These are phyloP conservation scores for Penicillium sp. DNA, from an alignment of 2,329 filamentous ascomycete species.

Conservation along the genomic window DNA sequence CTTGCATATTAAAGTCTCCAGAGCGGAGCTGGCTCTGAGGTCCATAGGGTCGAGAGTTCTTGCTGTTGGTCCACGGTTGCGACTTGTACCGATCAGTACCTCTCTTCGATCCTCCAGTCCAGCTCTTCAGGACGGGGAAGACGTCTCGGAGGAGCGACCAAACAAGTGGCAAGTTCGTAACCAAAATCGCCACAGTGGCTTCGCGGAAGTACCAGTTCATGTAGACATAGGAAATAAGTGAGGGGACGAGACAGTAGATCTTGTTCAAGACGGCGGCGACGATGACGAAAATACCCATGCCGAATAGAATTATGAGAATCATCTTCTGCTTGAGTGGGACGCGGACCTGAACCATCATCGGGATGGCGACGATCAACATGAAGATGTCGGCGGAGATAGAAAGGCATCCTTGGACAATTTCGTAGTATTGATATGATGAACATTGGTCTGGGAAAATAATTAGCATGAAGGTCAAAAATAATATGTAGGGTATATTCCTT, in stretches of 20 bases:
- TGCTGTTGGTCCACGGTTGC: constrained; percentile 30
- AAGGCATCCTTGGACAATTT: constrained; percentile 48
- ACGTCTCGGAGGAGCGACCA: constrained; percentile 54
- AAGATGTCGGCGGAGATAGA: constrained; percentile 47
- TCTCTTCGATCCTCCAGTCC: constrained; percentile 40
- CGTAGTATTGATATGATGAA: constrained; percentile 46
- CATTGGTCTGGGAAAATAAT: constrained; percentile 37
- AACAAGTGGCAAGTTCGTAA: constrained; percentile 54
- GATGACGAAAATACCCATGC: constrained; percentile 49
- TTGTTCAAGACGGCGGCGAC: constrained; percentile 52
- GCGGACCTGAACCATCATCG: constrained; percentile 42
- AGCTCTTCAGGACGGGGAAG: constrained; percentile 45
- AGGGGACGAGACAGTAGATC: constrained; percentile 47
- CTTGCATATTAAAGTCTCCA: constrained; percentile 32
- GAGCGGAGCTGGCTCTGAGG: constrained; percentile 27
- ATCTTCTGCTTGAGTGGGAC: constrained; percentile 46
- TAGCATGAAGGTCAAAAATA: neutral
- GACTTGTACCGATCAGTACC: constrained; percentile 36
- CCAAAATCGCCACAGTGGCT: constrained; percentile 46
- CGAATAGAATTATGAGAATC: constrained; percentile 44
- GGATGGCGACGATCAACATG: constrained; percentile 47
- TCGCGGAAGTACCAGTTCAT: constrained; percentile 53
- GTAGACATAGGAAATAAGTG: constrained; percentile 43
- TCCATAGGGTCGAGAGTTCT: constrained; percentile 31
- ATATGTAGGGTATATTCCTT: constrained; percentile 4